Evolutionary conservation across 768 basidiomycete species (phyloP).

Genomic region (Megacollybia marginata): DNA sequence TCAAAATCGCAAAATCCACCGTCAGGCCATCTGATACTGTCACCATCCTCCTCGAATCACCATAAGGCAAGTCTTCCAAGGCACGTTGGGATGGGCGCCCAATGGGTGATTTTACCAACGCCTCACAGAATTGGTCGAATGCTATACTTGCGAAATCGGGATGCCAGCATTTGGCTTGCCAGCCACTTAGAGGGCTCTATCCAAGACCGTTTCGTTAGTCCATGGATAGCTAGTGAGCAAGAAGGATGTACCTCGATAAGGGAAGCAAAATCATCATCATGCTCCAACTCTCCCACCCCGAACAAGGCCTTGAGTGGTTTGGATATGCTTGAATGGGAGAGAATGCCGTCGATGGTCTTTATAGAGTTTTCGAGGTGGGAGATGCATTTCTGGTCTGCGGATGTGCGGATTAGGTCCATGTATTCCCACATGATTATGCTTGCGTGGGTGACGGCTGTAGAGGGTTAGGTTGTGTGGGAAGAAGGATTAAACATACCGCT

Average conservation of each 20-base stretch:
- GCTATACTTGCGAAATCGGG: constrained; percentile 50
- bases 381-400: constrained; percentile 59
- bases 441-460: constrained; percentile 78
- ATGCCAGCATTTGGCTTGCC: constrained; percentile 90
- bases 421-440: constrained; percentile 80
- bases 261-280: constrained; percentile 75
- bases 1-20: constrained; percentile 54
- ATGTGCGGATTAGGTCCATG: constrained; percentile 71
- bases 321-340: constrained; percentile 40
- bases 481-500: constrained; percentile 42
- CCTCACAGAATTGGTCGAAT: constrained; percentile 66
- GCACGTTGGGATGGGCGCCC: constrained; percentile 16
- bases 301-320: constrained; percentile 64
- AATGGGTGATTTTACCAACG: constrained; percentile 39
- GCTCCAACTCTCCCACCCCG: constrained; percentile 57
- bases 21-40: constrained; percentile 36
- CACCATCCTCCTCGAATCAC: constrained; percentile 40
- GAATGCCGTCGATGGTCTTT: constrained; percentile 52
- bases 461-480: neutral
- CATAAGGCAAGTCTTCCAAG: constrained; percentile 35
- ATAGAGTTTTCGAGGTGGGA: constrained; percentile 51
- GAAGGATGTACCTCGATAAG: constrained; percentile 44
- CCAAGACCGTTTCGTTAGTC: constrained; percentile 12
- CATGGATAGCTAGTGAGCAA: constrained; percentile 4
- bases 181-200: constrained; percentile 42